Percentiles rank a stretch among this genome's conserved stretches.
phyloP scores from a whole-genome alignment of 2,329 filamentous ascomycete species.

The Boeremia lycopersici region DNA sequence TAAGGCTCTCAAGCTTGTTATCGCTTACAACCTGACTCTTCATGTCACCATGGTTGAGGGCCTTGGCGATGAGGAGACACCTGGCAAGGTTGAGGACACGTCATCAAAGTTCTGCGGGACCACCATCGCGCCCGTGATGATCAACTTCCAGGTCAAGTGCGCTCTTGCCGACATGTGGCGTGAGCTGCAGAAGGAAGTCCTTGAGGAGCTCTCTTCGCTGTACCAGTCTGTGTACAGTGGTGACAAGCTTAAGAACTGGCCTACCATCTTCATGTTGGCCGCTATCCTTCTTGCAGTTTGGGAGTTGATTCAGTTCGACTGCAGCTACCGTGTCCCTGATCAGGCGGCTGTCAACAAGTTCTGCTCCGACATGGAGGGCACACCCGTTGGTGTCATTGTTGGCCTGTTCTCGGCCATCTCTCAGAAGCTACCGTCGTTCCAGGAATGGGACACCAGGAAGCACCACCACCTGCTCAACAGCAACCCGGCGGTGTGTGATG shows the following conservation, averaged over 20 bases:
- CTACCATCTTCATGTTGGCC: conserved; percentile 96
- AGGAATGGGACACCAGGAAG: conserved; percentile 91
- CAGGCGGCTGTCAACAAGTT: conserved; percentile 87
- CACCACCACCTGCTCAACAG: conserved; percentile 91
- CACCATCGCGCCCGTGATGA: conserved; percentile 94
- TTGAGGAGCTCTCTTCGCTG: conserved; percentile 88
- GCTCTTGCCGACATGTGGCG: conserved; percentile 98
- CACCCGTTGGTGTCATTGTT: conserved; percentile 93
- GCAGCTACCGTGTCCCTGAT: conserved; percentile 91
- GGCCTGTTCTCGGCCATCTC: conserved; percentile 98
- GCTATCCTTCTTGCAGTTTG: conserved; percentile 92
- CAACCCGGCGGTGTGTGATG: conserved; percentile 89
- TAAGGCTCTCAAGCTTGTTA: conserved; percentile 91
- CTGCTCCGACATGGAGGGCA: conserved; percentile 95
- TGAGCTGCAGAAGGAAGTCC: conserved; percentile 91
- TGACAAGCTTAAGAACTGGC: conserved; percentile 98
- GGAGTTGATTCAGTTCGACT: conserved; percentile 99
- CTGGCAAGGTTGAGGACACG: conserved; percentile 84
- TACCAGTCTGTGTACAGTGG: conserved; percentile 99
- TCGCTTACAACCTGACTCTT: conserved; percentile 93
- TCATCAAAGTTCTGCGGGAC: conserved; percentile 88
- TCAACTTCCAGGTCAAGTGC: conserved; percentile 99
- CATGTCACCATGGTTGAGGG: conserved; percentile 96
- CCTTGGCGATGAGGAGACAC: conserved; percentile 79
- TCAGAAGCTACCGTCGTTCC: conserved; percentile 89